Evolutionary conservation across 192 early-diverging fungal genomes (phyloP), one percentile per base, ranked within the genome.

Genomic region (Geranomyces michiganensis): DNA sequence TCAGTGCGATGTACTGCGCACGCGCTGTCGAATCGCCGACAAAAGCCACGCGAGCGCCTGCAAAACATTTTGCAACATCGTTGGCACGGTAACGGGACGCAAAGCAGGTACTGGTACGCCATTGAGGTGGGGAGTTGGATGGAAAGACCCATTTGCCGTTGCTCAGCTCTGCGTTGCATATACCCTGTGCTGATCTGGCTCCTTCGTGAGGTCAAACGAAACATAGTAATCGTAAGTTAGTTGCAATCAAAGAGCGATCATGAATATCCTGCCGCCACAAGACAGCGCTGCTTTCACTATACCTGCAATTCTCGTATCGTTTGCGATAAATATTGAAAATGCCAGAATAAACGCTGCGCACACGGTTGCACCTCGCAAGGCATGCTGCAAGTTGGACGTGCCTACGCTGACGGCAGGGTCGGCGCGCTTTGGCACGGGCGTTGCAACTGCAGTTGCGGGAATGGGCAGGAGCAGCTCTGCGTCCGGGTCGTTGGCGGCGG

Each of bases 1-100:
- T 81, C 27, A 88, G 47, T 0, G 88, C 79, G 43, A 84, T 78
- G 65, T 86, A 91, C 44, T 88, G 82, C 51, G 82, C 76, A 15
- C 92, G 84, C 31, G 84, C 79, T 0, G 87, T 76, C 0, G 90
- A 92, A 75, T 93, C 90, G 30, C 92, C 90, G 58, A 89, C 78
- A 71, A 88, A 88, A 22, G 90, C 74, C 19, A 84, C 72, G 14
- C 81, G 76, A 6, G 79, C 69, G 32, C 76, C 67, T 15, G 44
- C 72, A 1, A 91, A 58, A 63, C 91, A 92, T 13, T 43, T 67
- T 0, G 43, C 30, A 7, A 84, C 53, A 22, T 85, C 77, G n/a
- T 70, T 29, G 2, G 56, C 8, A 29, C 79, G 72, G 70, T 90
- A 92, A 7, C 36, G 61, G 24, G 46, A 46, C n/a, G 47, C 36